Base-by-base conservation (phyloP, 371 early-diverging fungal species). In the Circinella minor region DNA sequence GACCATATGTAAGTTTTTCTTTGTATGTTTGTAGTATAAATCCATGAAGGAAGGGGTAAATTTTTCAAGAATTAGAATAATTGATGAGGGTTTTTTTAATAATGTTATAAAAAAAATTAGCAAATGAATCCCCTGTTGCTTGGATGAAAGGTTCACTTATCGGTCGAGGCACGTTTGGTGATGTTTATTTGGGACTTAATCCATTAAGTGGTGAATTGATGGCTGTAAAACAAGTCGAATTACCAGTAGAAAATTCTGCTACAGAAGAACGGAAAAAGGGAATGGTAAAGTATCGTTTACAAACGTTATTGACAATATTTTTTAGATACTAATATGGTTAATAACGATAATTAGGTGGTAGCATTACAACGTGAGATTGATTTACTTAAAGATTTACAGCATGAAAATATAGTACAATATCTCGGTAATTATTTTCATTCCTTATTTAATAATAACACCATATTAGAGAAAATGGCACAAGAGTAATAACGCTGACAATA, bases 221-320 rank as follows among this genome's bases (percentile, higher is more conserved):
- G 92, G 99, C 99, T 0, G 96, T 99, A 11, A 99, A 99, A 81
- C 96, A 97, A 81, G 99, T 99, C 4, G 94, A 94, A 72, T 74
- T 96, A 27, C 93, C 96, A 2, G 88, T 84, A 37, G 90, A 85
- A 36, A 91, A 88, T 65, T 84, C 89, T 5, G 89, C 86, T 36
- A 89, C 85, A 67, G 91, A 83, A 77, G 85, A 80, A 60, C 91
- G 89, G 59, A 92, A 92, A 66, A 74, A 81, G 63, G 78, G 86
- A 43, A 91, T 91, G 87, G 78, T 43, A 43, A 43, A 43, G 43
- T 43, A 43, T 9, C 43, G n/a, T 43, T 9, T 43, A 43, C 11
- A 9, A 9, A 9, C 43, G 6, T 43, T 43, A 27, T 27, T 27
- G 27, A 27, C 27, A 27, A 0, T 27, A 27, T 1, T 27, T 27